phyloP scores from a whole-genome alignment of 2,329 filamentous ascomycete species.

The Ascochyta clinopodiicola region DNA sequence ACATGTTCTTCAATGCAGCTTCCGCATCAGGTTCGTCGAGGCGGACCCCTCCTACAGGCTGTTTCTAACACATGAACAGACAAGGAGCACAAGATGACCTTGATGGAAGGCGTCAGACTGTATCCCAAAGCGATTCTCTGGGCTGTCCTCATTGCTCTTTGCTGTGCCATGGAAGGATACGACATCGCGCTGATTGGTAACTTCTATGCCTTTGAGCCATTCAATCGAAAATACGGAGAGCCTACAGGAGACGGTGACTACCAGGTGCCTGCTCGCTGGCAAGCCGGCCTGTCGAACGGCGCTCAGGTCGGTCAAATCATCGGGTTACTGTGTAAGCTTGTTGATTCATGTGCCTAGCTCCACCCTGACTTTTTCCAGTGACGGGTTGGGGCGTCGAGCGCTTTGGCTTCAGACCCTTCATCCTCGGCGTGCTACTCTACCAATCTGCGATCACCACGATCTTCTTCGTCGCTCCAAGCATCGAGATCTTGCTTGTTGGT shows the following conservation, averaged over 20 bases:
- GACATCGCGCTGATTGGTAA: constrained; percentile 79
- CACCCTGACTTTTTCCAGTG: constrained; percentile 15
- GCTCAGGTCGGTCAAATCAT: constrained; percentile 48
- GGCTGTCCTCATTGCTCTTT: constrained; percentile 81
- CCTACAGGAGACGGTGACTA: constrained; percentile 37
- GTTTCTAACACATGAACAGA: neutral
- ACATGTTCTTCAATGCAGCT: neutral
- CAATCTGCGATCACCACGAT: constrained; percentile 23
- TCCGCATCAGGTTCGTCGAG: neutral
- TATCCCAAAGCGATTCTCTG: constrained; percentile 84
- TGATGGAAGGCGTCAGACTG: constrained; percentile 73
- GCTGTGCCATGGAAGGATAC: constrained; percentile 88
- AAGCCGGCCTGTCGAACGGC: constrained; percentile 51
- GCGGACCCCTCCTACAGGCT: neutral
- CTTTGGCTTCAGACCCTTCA: constrained; percentile 40
- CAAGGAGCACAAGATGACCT: constrained; percentile 19
- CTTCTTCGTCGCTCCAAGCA: constrained; percentile 27
- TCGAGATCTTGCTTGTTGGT: constrained; percentile 23
- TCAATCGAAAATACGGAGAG: constrained; percentile 50
- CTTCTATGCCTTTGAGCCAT: constrained; percentile 62
- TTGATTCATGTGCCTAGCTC: neutral
- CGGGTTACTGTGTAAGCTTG: constrained; percentile 40
- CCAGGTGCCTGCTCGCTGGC: constrained; percentile 51
- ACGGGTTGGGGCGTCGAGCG: constrained; percentile 49
- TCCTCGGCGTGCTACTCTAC: constrained; percentile 21